A percentile compares a stretch with the other conserved stretches of the same genome.
Conservation (phyloP, 305 asterid genomes). For the Fraxinus albicans region DNA sequence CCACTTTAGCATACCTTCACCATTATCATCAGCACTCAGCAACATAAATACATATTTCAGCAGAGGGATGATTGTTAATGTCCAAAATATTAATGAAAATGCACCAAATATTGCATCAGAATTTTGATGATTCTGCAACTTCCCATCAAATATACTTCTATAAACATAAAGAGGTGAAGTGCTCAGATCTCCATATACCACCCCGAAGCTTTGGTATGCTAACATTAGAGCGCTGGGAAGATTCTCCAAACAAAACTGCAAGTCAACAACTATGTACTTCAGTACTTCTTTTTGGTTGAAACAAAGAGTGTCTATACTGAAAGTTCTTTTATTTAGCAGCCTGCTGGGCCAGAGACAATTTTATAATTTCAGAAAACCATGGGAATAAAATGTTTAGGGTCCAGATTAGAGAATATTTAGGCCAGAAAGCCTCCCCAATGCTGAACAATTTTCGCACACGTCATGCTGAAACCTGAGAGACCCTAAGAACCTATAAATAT, state of each 20-base stretch:
- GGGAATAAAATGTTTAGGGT: background rate
- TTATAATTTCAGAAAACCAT: background rate
- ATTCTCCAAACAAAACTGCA: conserved; percentile 59
- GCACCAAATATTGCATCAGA: conserved; percentile 81
- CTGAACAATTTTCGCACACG: background rate
- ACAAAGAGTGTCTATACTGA: background rate
- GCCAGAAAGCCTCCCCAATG: background rate
- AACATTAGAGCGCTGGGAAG: conserved; percentile 57
- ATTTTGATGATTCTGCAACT: conserved; percentile 57
- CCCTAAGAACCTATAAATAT: background rate
- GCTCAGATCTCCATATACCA: conserved; percentile 94
- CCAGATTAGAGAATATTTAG: background rate
- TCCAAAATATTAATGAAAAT: conserved; percentile 94
- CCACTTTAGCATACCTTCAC: conserved; percentile 68
- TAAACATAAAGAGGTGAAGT: conserved; percentile 94
- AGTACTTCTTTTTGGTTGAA: conserved; percentile 12
- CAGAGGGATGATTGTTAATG: conserved; percentile 83
- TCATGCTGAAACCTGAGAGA: background rate
- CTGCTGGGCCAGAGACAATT: background rate
- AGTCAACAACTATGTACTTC: conserved; percentile 24
- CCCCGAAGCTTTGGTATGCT: conserved; percentile 95
- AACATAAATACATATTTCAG: conserved; percentile 73
- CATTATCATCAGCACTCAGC: conserved; percentile 85
- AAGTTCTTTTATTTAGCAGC: conserved; percentile 8
- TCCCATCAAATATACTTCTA: conserved; percentile 70